Percentiles rank a stretch among this genome's conserved stretches.
phyloP scores from a whole-genome alignment of 495 filamentous ascomycete genomes.

The Sporormia fimetaria region DNA sequence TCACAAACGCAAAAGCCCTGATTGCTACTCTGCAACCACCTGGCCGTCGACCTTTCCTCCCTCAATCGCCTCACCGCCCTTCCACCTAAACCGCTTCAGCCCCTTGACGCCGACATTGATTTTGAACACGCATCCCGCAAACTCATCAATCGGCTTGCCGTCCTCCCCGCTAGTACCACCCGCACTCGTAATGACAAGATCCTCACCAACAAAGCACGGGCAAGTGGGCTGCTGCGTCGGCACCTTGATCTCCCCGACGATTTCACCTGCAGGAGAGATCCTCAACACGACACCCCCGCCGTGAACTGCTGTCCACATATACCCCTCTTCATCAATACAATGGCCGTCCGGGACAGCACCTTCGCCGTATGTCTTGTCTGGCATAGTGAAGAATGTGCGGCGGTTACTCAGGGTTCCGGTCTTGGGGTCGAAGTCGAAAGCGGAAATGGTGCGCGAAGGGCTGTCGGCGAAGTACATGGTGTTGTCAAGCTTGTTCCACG shows the following conservation, averaged over 20 bases:
- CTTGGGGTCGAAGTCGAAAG: constrained; percentile 58
- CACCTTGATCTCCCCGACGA: constrained; percentile 31
- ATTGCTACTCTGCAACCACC: constrained; percentile 5
- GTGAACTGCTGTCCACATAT: constrained; percentile 33
- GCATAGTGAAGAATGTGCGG: constrained; percentile 49
- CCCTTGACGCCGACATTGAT: constrained; percentile 32
- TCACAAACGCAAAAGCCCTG: too few relatives aligned
- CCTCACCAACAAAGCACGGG: constrained; percentile 31
- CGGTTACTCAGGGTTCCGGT: constrained; percentile 55
- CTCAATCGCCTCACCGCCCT: constrained; percentile 10
- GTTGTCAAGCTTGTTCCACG: constrained; percentile 54
- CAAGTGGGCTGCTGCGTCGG: constrained; percentile 33
- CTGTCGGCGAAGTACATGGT: constrained; percentile 81
- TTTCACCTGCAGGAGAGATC: constrained; percentile 29
- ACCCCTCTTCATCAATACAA: constrained; percentile 33
- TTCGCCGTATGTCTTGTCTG: constrained; percentile 33
- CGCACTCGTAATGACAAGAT: constrained; percentile 34
- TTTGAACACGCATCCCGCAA: constrained; percentile 32
- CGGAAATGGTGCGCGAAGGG: constrained; percentile 53
- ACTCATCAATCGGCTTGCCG: constrained; percentile 25
- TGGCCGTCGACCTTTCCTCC: constrained; percentile 11
- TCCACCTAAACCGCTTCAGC: constrained; percentile 19
- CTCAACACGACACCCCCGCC: constrained; percentile 31
- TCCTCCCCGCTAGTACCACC: constrained; percentile 29
- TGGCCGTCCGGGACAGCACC: constrained; percentile 38